Evolutionary conservation across 306 rosid species (phyloP), one percentile per base, ranked within the genome.

Genomic region (Amphicarpaea edgeworthii): DNA sequence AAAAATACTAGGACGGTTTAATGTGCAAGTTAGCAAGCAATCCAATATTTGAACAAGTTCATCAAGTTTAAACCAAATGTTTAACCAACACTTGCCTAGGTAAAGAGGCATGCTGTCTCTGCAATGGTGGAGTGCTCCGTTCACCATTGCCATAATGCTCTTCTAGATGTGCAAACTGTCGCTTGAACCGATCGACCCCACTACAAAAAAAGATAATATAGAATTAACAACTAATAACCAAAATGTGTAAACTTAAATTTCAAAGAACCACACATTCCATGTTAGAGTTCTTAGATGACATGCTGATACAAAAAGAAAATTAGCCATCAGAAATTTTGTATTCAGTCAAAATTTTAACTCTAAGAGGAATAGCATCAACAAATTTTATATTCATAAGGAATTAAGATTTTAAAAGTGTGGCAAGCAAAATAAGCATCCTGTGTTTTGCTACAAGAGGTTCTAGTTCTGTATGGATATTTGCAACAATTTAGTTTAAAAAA

Each of bases 81-180:
- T 41, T 60, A 62, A 72, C 72, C 45, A 24, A 72, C 53, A 76
- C 81, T 81, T 83, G 88, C 99, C 97, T 88, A 54, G 99, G 99
- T 82, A 92, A 83, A 71, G 99, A 95, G 46, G 91, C 97, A 86
- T 89, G 92, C 73, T 95, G 97, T 83, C 99, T 90, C 83, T 85
- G 93, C 59, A 92, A 90, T 14, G 93, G 97, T 64, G 88, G 97
- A 70, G 87, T 51, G 74, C 89, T 72, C 76, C 76, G 82, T 75
- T 92, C 92, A 47, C 99, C 99, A 78, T 89, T 92, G 65, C 96
- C 90, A 77, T 81, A 72, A 61, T 79, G 86, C 81, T 95, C 99
- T 83, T 95, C 97, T 38, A 95, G 97, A 90, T 95, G 99, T 0
- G 97, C 99, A 84, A 95, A 95, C 71, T 95, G 99, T 68, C 97